phyloP scores from a whole-genome alignment of 2,329 filamentous ascomycete genomes.

The Talaromyces atroroseus region DNA sequence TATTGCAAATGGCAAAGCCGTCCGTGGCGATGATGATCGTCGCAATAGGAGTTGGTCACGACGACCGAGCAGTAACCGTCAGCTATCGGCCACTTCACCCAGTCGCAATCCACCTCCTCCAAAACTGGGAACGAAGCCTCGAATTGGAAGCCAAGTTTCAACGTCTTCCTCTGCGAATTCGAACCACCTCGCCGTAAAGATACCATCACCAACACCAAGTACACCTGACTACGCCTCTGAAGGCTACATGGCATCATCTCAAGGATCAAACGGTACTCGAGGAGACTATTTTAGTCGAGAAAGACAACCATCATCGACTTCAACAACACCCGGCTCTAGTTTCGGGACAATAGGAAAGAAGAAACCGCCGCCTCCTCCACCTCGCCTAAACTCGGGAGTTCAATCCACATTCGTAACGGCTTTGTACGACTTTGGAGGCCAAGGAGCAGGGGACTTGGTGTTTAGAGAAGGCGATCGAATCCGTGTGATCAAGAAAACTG shows the following conservation, averaged over 20 bases:
- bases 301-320: constrained; percentile 34
- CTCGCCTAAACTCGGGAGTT: constrained; percentile 54
- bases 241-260: constrained; percentile 17
- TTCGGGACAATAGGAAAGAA: constrained; percentile 52
- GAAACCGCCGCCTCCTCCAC: constrained; percentile 70
- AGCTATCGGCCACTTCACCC: constrained; percentile 24
- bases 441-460: constrained; percentile 63
- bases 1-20: constrained; percentile 62
- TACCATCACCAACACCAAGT: constrained; percentile 24
- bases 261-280: constrained; percentile 38
- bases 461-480: constrained; percentile 76
- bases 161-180: constrained; percentile 25
- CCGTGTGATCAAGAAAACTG: constrained; percentile 69
- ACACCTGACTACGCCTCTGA: constrained; percentile 13
- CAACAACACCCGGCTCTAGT: constrained; percentile 23
- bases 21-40: constrained; percentile 52
- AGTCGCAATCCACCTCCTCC: constrained; percentile 23
- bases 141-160: constrained; percentile 15
- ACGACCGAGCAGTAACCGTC: constrained; percentile 31
- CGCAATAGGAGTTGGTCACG: constrained; percentile 39
- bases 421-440: constrained; percentile 67
- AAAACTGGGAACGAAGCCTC: constrained; percentile 24
- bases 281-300: constrained; percentile 42
- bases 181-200: constrained; percentile 19
- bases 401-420: constrained; percentile 59